Base-by-base conservation (phyloP, 2,329 filamentous ascomycete genomes). In the Neopestalotiopsis sp. region DNA sequence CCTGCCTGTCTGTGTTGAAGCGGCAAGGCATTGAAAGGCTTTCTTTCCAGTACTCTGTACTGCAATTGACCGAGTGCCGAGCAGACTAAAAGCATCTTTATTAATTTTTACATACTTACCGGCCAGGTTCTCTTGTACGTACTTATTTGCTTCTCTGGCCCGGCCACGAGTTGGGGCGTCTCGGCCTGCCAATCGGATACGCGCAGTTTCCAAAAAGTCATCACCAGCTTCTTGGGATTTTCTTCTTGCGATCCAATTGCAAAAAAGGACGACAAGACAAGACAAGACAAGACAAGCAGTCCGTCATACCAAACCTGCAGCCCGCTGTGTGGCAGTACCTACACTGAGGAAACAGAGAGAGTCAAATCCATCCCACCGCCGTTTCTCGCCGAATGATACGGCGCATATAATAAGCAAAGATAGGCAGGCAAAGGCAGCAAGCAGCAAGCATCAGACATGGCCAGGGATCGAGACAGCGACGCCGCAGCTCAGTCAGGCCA, bases 401-500 rank as follows among this genome's bases (percentile, higher is more conserved):
- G 45, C 45, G 45, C 45, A 20, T 53, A 53, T 53, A 53, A 53
- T 53, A 53, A 53, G 45, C 45, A 53, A 53, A 53, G 45, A 53
- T 53, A 53, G 45, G 57, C 57, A 30, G 24, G 57, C 57, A 59
- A 30, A 14, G 13, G 57, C 49, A 24, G 49, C 17, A 28, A 28
- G 24, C 24, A 28, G 28, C 20, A 58, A 58, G 56, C 73, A 71
- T 69, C 64, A 73, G 68, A 67, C 69, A 73, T 69, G 71, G 70
- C 71, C 69, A 74, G 71, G 71, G 84, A 85, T 76, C 81, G 79
- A 78, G 83, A 87, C 74, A 76, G 76, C 74, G 82, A 85, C 78
- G 84, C 83, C 80, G 79, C 82, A 79, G 68, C 45, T 49, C 64
- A 59, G 30, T 17, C 49, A 61, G 64, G 63, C 69, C 69, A 70